Conservation (phyloP, 768 basidiomycete genomes). For the Mycena indigotica region DNA sequence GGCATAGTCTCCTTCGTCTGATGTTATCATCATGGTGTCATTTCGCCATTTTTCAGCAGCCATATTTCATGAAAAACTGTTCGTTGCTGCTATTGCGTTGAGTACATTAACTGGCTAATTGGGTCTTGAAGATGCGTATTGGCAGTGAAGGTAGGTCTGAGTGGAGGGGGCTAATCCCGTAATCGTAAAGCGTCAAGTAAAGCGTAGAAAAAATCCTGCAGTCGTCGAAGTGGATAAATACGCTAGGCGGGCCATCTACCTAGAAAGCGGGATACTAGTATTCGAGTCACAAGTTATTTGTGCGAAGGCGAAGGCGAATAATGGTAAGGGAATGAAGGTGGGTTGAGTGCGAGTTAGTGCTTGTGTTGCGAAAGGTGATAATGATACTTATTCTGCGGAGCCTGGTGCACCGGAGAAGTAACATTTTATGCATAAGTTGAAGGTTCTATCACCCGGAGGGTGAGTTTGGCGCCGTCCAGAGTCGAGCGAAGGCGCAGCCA, state of each 20-base stretch:
- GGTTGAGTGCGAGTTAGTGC: too few species aligned
- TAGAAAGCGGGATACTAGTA: background rate
- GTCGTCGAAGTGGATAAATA: background rate
- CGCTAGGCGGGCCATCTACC: background rate
- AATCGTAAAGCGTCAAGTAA: too few species aligned
- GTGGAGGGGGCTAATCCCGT: background rate
- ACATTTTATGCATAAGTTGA: constrained; percentile 19
- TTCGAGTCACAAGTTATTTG: too few species aligned
- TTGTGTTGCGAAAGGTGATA: background rate
- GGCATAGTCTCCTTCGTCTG: too few species aligned
- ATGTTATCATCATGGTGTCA: too few species aligned
- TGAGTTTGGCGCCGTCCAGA: constrained; percentile 53
- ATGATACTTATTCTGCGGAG: background rate
- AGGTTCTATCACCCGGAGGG: constrained; percentile 59
- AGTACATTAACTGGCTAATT: background rate
- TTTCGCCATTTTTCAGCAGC: too few species aligned
- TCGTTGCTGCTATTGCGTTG: too few species aligned
- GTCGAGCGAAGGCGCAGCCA: constrained; percentile 56
- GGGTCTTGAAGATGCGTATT: background rate
- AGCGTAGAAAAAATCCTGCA: too few species aligned
- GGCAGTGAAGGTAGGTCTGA: background rate
- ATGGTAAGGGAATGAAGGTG: background rate
- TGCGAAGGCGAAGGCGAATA: background rate
- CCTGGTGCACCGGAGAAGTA: background rate
- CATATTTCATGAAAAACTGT: too few species aligned